Evolutionary conservation across 1,139 yeast species (phyloP), one percentile per base, ranked within the genome.

Genomic region (Pichia kudriavzevii): DNA sequence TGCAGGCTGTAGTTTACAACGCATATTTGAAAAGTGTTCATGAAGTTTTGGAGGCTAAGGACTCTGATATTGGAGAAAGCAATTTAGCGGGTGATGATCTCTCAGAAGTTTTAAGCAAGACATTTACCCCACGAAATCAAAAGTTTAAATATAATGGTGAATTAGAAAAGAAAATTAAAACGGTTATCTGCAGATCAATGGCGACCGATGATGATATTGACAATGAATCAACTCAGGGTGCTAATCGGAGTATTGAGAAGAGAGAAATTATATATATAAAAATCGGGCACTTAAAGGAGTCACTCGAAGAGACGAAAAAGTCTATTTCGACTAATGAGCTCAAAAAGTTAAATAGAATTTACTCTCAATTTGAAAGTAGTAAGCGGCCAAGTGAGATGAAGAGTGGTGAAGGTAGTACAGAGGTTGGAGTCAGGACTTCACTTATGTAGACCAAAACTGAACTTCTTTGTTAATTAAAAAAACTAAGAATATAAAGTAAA

Each of bases 1-100:
- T 91, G 56, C 97, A 88, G 59, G 96, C 96, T 0, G 63, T 91
- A 34, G 79, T 88, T 28, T 88, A 87, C 58, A 91, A 87, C 59
- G 95, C 97, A 0, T 87, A 88, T 52, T 67, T 91, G 53, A 81
- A 79, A 45, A 94, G 95, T 7, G 94, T 91, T 14, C 97, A 91
- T 55, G 78, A 79, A 28, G 74, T 69, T 39, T 64, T 88, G 36
- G 78, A 76, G 17, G 47, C 68, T 8, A 52, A 62, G 27, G 16
- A 4, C 15, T 14, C 6, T 2, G 69, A 66, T n/a, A n/a, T n/a
- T 35, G 72, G 69, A 12, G 37, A 30, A 10, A 30, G 22, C 10
- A 3, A 24, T 28, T n/a, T 19, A 3, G 13, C 14, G 21, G 28
- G 27, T 16, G 14, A 11, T 17, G 16, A 5, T 13, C 11, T 14